These are phyloP conservation scores for Sugiyamaella valdiviana DNA, from an alignment of 805 yeast species.

Conservation along the genomic window DNA sequence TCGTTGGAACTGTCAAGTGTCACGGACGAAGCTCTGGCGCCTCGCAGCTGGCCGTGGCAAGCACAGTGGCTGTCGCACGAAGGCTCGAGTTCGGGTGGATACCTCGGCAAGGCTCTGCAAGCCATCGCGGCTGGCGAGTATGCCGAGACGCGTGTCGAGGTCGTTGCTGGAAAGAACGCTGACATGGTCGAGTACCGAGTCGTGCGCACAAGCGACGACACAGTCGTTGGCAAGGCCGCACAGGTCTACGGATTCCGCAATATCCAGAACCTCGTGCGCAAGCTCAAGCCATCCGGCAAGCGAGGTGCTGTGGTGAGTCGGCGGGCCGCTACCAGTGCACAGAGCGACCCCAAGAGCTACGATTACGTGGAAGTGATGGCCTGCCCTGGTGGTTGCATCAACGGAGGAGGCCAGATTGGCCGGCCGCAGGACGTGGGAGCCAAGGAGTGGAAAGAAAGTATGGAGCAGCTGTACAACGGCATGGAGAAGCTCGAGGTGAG, in stretches of 20 bases:
- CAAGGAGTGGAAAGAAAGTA: slow-evolving; percentile 30
- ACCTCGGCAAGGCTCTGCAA: slow-evolving; percentile 61
- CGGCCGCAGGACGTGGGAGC: slow-evolving; percentile 29
- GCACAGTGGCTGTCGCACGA: slow-evolving; percentile 65
- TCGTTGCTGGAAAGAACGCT: slow-evolving; percentile 52
- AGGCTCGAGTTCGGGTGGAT: slow-evolving; percentile 90
- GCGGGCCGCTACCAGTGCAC: slow-evolving; percentile 19
- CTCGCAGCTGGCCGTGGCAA: slow-evolving; percentile 52
- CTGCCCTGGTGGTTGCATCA: slow-evolving; percentile 95
- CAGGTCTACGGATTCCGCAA: slow-evolving; percentile 88
- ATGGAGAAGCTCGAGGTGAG: slow-evolving; percentile 14
- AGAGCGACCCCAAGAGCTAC: slow-evolving; percentile 56
- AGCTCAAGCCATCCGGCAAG: slow-evolving; percentile 47
- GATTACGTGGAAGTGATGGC: slow-evolving; percentile 96
- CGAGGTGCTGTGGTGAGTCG: slow-evolving; percentile 14
- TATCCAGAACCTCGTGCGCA: slow-evolving; percentile 87
- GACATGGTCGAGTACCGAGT: slow-evolving; percentile 70
- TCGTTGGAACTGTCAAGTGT: slow-evolving; percentile 5
- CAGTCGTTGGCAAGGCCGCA: slow-evolving; percentile 49
- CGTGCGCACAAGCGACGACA: slow-evolving; percentile 29
- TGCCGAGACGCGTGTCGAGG: slow-evolving; percentile 38
- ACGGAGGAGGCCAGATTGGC: slow-evolving; percentile 89
- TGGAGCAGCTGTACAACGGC: slow-evolving; percentile 34
- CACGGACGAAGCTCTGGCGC: slow-evolving; percentile 36
- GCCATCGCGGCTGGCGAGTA: slow-evolving; percentile 15